These are phyloP conservation scores for Suillus placidus DNA, from an alignment of 768 basidiomycete species.

Conservation along the genomic window DNA sequence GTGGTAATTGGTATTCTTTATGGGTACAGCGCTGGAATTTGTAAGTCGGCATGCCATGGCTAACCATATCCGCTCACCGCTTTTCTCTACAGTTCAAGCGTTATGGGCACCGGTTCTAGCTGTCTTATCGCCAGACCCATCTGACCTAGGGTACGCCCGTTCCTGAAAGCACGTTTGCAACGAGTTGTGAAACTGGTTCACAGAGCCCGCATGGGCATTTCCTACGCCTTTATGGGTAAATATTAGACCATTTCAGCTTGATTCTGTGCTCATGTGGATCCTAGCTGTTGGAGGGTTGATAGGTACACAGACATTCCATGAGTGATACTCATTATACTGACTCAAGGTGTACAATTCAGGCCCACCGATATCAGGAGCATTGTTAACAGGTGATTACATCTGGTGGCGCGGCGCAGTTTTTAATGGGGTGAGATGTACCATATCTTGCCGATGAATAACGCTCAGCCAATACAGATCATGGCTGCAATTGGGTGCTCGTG, in stretches of 20 bases:
- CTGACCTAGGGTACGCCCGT: constrained; percentile 52
- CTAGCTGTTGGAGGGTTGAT: constrained; percentile 29
- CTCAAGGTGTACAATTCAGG: constrained; percentile 44
- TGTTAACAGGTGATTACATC: constrained; percentile 50
- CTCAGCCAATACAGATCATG: constrained; percentile 18
- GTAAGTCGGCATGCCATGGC: constrained; percentile 25
- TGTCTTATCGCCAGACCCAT: constrained; percentile 46
- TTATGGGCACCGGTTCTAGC: constrained; percentile 48
- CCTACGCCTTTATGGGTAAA: constrained; percentile 50
- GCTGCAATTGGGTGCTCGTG: constrained; percentile 27
- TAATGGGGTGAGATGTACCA: constrained; percentile 39
- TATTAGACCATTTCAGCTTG: constrained; percentile 7
- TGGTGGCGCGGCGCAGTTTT: constrained; percentile 67
- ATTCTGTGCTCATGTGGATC: neutral
- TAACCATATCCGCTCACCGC: constrained; percentile 1
- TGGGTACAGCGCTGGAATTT: constrained; percentile 55
- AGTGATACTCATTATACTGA: constrained; percentile 23
- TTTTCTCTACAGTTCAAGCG: constrained; percentile 36
- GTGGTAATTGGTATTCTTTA: constrained; percentile 48
- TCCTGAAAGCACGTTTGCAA: neutral
- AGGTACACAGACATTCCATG: constrained; percentile 7
- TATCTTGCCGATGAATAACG: neutral
- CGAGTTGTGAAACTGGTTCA: neutral
- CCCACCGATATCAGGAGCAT: constrained; percentile 59
- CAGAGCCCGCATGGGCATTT: constrained; percentile 50